Evolutionary conservation across 176 grass and related monocot species (phyloP).

Genomic region (Typha latifolia): DNA sequence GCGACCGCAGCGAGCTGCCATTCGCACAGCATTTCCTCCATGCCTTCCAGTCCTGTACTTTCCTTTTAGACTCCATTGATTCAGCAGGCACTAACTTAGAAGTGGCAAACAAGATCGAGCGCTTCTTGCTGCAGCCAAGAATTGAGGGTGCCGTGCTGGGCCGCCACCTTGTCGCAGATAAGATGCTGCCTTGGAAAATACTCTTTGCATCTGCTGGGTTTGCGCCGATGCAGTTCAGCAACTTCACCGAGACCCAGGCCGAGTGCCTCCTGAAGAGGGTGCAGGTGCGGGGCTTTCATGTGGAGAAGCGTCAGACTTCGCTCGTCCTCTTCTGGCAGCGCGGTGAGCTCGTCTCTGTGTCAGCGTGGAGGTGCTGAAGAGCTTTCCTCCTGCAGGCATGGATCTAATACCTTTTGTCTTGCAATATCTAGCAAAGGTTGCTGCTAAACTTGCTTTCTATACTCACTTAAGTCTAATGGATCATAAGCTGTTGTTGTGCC

Average conservation of each 20-base stretch:
- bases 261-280: slow-evolving; percentile 75
- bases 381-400: slow-evolving; percentile 5
- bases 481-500: neutral
- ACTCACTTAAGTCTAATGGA: slow-evolving; percentile 1
- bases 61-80: slow-evolving; percentile 81
- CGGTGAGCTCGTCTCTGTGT: slow-evolving; percentile 58
- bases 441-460: neutral
- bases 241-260: slow-evolving; percentile 58
- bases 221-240: slow-evolving; percentile 44
- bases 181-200: slow-evolving; percentile 46
- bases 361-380: slow-evolving; percentile 70
- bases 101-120: slow-evolving; percentile 58
- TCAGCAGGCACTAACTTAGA: slow-evolving; percentile 54
- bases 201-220: slow-evolving; percentile 61
- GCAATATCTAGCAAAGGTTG: slow-evolving; percentile 1
- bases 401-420: neutral
- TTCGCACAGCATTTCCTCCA: slow-evolving; percentile 67
- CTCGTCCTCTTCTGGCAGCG: slow-evolving; percentile 68
- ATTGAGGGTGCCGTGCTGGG: slow-evolving; percentile 53
- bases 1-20: slow-evolving; percentile 57
- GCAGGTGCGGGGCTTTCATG: slow-evolving; percentile 75
- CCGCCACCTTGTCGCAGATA: slow-evolving; percentile 26
- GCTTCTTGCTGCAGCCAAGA: slow-evolving; percentile 66
- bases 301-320: slow-evolving; percentile 53
- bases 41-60: slow-evolving; percentile 67